Conservation (phyloP, 2,329 filamentous ascomycete species). For the Anthostomella pinea region DNA sequence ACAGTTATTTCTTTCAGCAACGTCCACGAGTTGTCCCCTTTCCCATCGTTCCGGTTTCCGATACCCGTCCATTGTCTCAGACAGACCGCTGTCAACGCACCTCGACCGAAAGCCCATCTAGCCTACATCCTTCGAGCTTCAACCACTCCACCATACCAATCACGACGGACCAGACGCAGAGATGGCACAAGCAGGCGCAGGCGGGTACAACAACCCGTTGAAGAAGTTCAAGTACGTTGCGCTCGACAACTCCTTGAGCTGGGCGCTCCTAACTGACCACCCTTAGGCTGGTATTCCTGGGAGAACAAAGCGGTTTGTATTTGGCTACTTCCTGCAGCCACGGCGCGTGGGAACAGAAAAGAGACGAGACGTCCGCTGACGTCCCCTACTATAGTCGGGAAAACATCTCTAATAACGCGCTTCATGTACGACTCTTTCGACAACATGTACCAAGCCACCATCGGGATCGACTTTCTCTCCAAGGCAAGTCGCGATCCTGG, state of each 20-base stretch:
- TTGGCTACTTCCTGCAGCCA: not conserved
- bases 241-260: slow-evolving; percentile 8
- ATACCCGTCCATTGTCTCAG: slow-evolving; percentile 3
- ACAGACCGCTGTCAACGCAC: slow-evolving; percentile 3
- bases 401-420: slow-evolving; percentile 96
- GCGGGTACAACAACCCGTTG: slow-evolving; percentile 95
- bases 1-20: slow-evolving; percentile 1
- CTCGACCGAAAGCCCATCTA: slow-evolving; percentile 3
- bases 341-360: not conserved
- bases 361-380: too few species aligned
- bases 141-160: slow-evolving; percentile 1
- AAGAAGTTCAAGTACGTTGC: slow-evolving; percentile 95
- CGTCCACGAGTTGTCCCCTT: slow-evolving; percentile 1
- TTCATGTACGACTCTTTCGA: slow-evolving; percentile 99
- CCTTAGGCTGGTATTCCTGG: slow-evolving; percentile 86
- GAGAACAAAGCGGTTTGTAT: slow-evolving; percentile 91
- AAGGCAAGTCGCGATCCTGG: slow-evolving; percentile 77
- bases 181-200: slow-evolving; percentile 74
- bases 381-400: slow-evolving; percentile 82
- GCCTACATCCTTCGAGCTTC: not conserved
- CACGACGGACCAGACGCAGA: slow-evolving; percentile 32
- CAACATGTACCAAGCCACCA: slow-evolving; percentile 99
- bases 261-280: slow-evolving; percentile 10
- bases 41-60: slow-evolving; percentile 4
- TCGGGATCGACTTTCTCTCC: slow-evolving; percentile 98